Conservation (phyloP, 805 yeast species). For the Zygosaccharomyces rouxii region DNA sequence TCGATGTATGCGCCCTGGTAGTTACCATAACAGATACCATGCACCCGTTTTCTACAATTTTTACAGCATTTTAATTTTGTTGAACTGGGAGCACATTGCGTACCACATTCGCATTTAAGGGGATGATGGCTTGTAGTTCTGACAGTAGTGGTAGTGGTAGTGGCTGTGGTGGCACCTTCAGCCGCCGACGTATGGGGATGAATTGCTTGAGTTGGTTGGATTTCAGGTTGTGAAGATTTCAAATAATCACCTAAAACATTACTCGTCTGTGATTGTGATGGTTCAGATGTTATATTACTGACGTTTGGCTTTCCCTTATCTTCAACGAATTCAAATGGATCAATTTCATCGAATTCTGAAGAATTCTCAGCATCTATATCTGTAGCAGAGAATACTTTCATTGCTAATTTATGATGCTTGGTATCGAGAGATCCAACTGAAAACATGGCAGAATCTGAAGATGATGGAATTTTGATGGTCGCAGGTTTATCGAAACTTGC, state of each 20-base stretch:
- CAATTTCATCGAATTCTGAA: conserved; percentile 18
- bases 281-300: conserved; percentile 8
- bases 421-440: conserved; percentile 35
- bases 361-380: conserved; percentile 14
- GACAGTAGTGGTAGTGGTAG: background rate
- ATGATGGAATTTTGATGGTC: conserved; percentile 30
- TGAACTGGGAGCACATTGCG: conserved; percentile 15
- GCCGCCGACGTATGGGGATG: background rate
- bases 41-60: conserved; percentile 33
- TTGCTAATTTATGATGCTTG: conserved; percentile 29
- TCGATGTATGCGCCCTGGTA: conserved; percentile 12
- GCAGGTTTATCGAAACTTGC: conserved; percentile 38
- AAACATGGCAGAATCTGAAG: conserved; percentile 16
- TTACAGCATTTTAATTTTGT: conserved; percentile 27
- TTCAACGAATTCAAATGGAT: conserved; percentile 29
- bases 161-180: background rate
- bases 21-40: conserved; percentile 37
- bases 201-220: conserved; percentile 33
- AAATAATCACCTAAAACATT: conserved; percentile 29
- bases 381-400: conserved; percentile 31
- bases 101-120: conserved; percentile 33
- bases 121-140: background rate
- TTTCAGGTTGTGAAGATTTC: conserved; percentile 23
- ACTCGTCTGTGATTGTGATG: conserved; percentile 36
- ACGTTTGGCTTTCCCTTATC: background rate